These are phyloP conservation scores for Cornus suecica DNA, from an alignment of 148 eudicot genomes.

Conservation along the genomic window DNA sequence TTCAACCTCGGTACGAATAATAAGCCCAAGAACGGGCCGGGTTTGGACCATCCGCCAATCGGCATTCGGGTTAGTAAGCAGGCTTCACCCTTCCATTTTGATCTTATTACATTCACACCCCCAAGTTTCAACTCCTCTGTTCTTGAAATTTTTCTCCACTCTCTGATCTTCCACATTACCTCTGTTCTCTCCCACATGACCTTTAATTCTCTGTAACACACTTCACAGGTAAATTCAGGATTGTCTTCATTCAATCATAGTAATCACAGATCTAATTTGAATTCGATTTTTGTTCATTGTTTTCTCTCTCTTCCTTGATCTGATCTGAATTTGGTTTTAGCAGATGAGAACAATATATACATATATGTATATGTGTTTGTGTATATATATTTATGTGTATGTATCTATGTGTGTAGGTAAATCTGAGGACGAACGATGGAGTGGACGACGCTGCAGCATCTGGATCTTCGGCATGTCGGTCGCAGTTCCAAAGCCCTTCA, in stretches of 20 bases:
- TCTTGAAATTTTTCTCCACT: neutral
- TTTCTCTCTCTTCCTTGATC: slow-evolving; percentile 10
- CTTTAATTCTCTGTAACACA: neutral
- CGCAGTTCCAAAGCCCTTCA: slow-evolving; percentile 83
- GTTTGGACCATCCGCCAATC: neutral
- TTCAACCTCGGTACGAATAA: no score
- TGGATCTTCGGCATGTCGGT: slow-evolving; percentile 94
- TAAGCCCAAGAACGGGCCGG: neutral
- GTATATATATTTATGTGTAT: neutral
- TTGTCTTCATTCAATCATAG: neutral
- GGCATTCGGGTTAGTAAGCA: neutral
- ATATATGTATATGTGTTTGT: no score
- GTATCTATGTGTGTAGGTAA: neutral
- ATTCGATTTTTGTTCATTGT: neutral
- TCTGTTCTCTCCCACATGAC: neutral
- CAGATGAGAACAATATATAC: no score
- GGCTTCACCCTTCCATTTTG: neutral
- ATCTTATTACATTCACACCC: neutral
- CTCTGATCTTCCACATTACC: neutral
- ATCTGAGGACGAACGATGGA: slow-evolving; percentile 55
- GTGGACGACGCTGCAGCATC: slow-evolving; percentile 90
- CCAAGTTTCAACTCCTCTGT: neutral
- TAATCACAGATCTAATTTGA: slow-evolving; percentile 1
- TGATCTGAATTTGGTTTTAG: slow-evolving; percentile 9
- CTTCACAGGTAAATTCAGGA: neutral